Base-by-base conservation (phyloP, 2,329 filamentous ascomycete species). In the Myriosclerotinia duriaeana region DNA sequence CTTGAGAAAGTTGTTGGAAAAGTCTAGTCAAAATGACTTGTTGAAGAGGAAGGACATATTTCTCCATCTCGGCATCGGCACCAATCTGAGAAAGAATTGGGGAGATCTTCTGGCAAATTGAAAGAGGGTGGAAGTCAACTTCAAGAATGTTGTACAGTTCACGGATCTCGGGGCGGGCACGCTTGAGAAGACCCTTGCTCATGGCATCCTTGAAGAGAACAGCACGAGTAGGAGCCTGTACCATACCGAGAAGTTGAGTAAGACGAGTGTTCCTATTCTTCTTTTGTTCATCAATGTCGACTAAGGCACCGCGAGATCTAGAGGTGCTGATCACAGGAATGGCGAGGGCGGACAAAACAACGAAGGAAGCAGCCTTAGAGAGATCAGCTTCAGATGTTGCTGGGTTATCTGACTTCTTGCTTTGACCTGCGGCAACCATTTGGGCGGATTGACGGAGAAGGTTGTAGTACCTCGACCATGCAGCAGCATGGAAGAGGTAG, bases 271-370 rank as follows among this genome's bases (percentile, higher is more conserved):
- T 99, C 87, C 98, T 98, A 85, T 95, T 98, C 86, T 97, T 98
- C 80, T 91, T 90, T 56, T 92, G 93, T 81, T 98, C 93, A 73
- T 99, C 95, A 67, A 97, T 93, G 79, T 99, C 95, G 61, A 98
- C 91, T 79, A 99, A 88, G 69, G 94, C 95, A 76, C 95, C 95
- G 56, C 95, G 92, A 65, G 95, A 99, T 76, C 95, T 89, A 38
- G 93, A 93, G 55, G 95, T 98, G 87, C 95, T 99, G 80, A 99
- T 99, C 81, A 99, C 95, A 15, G 95, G 95, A 71, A 99, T 99
- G n/a, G 95, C 90, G 64, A 99, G 87, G 61, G 95, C 94, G 26
- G 95, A 97, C 64, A 99, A 83, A 58, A 99, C 85, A 67, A 99
- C 96, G 74, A 97, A 98, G 0, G 95, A 98, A 22, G 95, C 94